Base-by-base conservation (phyloP, 176 grass and related monocot species). In the Bonia amplexicaulis region DNA sequence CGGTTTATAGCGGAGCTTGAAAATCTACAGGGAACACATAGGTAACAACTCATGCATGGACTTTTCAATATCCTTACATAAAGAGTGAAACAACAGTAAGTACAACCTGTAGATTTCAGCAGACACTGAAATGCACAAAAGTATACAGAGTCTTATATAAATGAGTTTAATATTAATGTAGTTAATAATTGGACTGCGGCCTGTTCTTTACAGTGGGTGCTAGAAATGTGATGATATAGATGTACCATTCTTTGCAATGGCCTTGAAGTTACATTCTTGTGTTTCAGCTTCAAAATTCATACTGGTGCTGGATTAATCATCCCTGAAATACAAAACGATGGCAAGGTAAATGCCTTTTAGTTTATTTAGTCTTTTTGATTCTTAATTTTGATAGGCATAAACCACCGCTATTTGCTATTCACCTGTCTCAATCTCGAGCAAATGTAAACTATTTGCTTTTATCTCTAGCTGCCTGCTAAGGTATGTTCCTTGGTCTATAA, bases 301-400 rank as follows among this genome's bases (percentile, higher is more conserved):
- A 96, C 96, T 78, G 96, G 96, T 52, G 96, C 93, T 89, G 96
- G 96, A 62, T 84, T 92, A 58, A 98, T 98, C 74, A 83, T 98
- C 70, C 96, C 96, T 86, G 96, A 98, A 85, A 95, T 98, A 80
- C 93, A 95, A 79, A 91, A 70, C 42, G 81, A 94, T 73, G 96
- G 96, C 11, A 87, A 98, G 96, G 93, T 98, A 94, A 74, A 89
- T 20, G 14, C 25, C 73, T 54, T 73, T 77, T 63, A 27, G 14
- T 74, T 69, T 11, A 1, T 60, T 73, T 69, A 79, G 52, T 48
- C 8, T 84, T 82, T 83, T 41, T 15, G 45, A 27, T 13, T 44
- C 47, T 77, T 66, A 52, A 58, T 53, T 85, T 55, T 67, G 6
- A 26, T 60, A 55, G n/a, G 35, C 69, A 71, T 67, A 57, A 23